Base-by-base conservation (phyloP, 2,329 filamentous ascomycete species). In the Amauroascus niger region DNA sequence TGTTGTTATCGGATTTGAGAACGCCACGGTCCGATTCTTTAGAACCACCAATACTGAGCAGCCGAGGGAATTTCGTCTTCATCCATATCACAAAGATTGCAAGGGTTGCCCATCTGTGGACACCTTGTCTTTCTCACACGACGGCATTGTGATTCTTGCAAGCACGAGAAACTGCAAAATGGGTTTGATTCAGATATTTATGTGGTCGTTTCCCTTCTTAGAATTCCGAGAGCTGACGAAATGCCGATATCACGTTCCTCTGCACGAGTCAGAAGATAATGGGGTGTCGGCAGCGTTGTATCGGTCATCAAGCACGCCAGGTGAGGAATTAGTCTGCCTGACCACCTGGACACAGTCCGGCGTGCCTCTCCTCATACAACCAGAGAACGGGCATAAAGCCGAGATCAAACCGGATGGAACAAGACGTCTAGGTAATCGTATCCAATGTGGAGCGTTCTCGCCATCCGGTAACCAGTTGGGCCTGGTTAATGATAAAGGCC, bases 281-380 rank as follows among this genome's bases (percentile, higher is more conserved):
- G 71, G 71, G 0, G 58, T 72, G 1, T 67, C 70, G 0, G 62
- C 69, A 0, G 69, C 66, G 1, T 61, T 71, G n/a, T 69, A 67
- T 48, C 64, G 69, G 8, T 63, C 67, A 1, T 65, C 63, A 3
- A 45, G 55, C 11, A 62, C 65, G 5, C 65, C 62, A 2, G 67
- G 69, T 30, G 69, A 70, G 13, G 62, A 67, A 39, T 51, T 72
- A 14, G 56, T 73, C 3, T 72, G 70, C 49, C 61, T 73, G 14
- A 69, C 65, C 1, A 72, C 70, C 0, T 73, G 71, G 71, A 73
- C 71, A 1, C 71, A 72, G 55, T 72, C 69, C 1, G 71, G 71
- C 1, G 61, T 62, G n/a, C 71, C 71, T 0, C 57, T 72, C 4
- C 61, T 73, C 2, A 62, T 72, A 1, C 69, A 72, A 48, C 69